These are phyloP conservation scores for Xylariaceae sp. DNA, from an alignment of 2,329 filamentous ascomycete genomes.

Conservation along the genomic window DNA sequence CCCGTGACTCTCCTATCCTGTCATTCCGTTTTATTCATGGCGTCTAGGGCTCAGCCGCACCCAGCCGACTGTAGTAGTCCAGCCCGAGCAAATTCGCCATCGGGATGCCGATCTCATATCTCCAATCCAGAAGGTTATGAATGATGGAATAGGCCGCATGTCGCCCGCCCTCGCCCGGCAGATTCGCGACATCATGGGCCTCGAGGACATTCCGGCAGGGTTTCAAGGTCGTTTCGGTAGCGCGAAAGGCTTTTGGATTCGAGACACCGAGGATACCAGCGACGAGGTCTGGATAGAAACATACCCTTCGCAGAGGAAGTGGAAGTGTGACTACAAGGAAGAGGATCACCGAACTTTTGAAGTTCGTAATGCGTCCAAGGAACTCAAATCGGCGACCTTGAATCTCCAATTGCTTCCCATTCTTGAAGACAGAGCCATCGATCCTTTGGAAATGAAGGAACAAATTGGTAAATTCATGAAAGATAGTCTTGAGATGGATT, in stretches of 20 bases:
- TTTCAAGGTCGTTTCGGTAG: constrained; percentile 67
- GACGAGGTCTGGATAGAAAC: constrained; percentile 60
- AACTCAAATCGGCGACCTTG: constrained; percentile 48
- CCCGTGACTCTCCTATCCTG: not conserved
- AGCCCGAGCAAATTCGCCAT: constrained; percentile 41
- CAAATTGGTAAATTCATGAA: constrained; percentile 46
- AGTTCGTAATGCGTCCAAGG: constrained; percentile 45
- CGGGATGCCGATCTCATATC: constrained; percentile 36
- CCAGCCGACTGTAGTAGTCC: constrained; percentile 40
- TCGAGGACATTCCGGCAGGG: constrained; percentile 52
- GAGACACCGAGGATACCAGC: constrained; percentile 45
- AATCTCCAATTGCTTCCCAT: constrained; percentile 67
- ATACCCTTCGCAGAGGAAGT: constrained; percentile 63
- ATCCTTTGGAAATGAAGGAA: constrained; percentile 39
- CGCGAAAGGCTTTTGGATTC: constrained; percentile 71
- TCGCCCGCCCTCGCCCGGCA: constrained; percentile 53
- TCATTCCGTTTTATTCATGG: constrained; percentile 9
- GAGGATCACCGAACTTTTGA: constrained; percentile 58
- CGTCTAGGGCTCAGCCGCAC: constrained; percentile 48
- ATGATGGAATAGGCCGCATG: constrained; percentile 61
- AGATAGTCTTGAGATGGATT: constrained; percentile 45
- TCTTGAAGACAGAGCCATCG: constrained; percentile 52
- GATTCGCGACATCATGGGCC: constrained; percentile 46
- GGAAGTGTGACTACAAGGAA: constrained; percentile 46
- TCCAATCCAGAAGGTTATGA: constrained; percentile 47